Percentiles rank a stretch among this genome's conserved stretches.
Evolutionary conservation across 2,329 filamentous ascomycete genomes (phyloP).

Genomic region (Calonectria pauciramosa): DNA sequence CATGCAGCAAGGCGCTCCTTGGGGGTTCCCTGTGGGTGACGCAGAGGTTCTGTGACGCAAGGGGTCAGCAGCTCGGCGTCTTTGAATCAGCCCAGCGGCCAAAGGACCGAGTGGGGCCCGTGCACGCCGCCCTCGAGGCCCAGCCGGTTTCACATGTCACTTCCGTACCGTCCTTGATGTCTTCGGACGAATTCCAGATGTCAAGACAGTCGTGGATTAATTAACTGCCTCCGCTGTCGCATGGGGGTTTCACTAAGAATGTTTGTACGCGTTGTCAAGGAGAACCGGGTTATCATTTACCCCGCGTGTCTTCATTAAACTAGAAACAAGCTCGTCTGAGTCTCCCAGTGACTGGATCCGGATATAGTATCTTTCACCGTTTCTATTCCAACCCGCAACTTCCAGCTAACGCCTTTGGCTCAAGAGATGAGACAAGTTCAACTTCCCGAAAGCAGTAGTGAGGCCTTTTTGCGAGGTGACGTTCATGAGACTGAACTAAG

Average conservation of each 20-base stretch:
- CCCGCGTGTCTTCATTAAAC: slow-evolving; percentile 20
- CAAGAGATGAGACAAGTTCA: not conserved
- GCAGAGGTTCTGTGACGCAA: slow-evolving; percentile 25
- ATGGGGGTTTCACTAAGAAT: not conserved
- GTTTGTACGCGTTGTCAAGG: not conserved
- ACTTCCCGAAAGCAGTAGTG: not conserved
- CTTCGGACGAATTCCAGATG: slow-evolving; percentile 16
- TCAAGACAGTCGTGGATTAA: slow-evolving; percentile 11
- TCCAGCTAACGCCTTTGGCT: slow-evolving; percentile 16
- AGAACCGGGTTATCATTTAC: slow-evolving; percentile 7
- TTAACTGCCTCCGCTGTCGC: not conserved
- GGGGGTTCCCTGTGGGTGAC: slow-evolving; percentile 11
- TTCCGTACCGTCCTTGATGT: slow-evolving; percentile 9
- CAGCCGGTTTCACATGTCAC: slow-evolving; percentile 26
- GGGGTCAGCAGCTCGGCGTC: slow-evolving; percentile 22
- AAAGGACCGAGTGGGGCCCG: slow-evolving; percentile 9
- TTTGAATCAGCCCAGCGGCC: slow-evolving; percentile 19
- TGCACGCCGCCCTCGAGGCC: slow-evolving; percentile 1
- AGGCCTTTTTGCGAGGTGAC: not conserved
- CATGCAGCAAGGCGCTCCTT: not conserved
- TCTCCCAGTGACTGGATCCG: not conserved
- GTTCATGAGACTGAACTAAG: not conserved
- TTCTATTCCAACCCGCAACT: slow-evolving; percentile 3
- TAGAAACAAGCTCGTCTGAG: slow-evolving; percentile 9
- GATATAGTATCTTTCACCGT: not conserved